Evolutionary conservation across 1,139 yeast species (phyloP).

Genomic region (Magnusiomyces sp.): DNA sequence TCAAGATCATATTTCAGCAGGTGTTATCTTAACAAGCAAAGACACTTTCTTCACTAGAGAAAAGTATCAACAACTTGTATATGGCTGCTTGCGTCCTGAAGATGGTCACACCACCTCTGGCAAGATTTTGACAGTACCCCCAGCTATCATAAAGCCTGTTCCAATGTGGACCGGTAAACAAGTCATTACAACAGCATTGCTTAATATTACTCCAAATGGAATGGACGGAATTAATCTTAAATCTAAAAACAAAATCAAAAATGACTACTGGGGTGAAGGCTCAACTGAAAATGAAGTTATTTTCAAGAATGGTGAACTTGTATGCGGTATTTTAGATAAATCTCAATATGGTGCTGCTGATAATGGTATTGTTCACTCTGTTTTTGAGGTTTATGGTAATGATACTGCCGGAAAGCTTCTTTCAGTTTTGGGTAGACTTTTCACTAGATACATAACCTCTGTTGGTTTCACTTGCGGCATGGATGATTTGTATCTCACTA

Average conservation of each 20-base stretch:
- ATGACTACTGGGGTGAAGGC: conserved; percentile 87
- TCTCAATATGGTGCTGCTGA: conserved; percentile 98
- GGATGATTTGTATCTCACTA: conserved; percentile 94
- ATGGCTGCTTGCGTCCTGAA: conserved; percentile 93
- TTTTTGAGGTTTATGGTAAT: conserved; percentile 94
- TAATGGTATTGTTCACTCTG: conserved; percentile 91
- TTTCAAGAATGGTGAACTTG: conserved; percentile 75
- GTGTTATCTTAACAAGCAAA: conserved; percentile 94
- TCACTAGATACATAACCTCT: conserved; percentile 87
- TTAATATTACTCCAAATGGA: conserved; percentile 76
- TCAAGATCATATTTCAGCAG: conserved; percentile 98
- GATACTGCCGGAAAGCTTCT: conserved; percentile 81
- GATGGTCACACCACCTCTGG: conserved; percentile 82
- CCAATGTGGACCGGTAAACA: conserved; percentile 99
- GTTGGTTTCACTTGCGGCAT: conserved; percentile 98
- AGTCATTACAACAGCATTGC: conserved; percentile 73
- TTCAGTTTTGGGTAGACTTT: conserved; percentile 85
- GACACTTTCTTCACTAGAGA: conserved; percentile 89
- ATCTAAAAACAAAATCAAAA: conserved; percentile 83
- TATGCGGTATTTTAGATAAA: conserved; percentile 92
- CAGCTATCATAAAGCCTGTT: conserved; percentile 77
- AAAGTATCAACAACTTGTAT: conserved; percentile 84
- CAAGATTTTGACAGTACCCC: conserved; percentile 74
- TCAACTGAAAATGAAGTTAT: conserved; percentile 81
- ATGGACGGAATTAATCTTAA: conserved; percentile 85